Percentiles rank a stretch among this genome's conserved stretches.
phyloP scores from a whole-genome alignment of 2,329 filamentous ascomycete genomes.

The Xylariaceae sp. region DNA sequence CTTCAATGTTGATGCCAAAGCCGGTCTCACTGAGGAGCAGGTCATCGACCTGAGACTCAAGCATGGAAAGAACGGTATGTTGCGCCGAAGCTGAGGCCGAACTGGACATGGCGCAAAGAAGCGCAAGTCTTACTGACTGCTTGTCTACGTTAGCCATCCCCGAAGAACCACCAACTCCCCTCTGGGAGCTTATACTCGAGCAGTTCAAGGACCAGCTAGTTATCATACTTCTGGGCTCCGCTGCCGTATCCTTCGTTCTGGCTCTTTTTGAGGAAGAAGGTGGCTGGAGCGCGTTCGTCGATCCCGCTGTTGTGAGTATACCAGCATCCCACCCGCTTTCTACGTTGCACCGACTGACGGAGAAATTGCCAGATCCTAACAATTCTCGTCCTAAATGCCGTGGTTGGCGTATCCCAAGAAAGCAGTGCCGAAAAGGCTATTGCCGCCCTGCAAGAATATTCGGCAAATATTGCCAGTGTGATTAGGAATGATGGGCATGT shows the following conservation, averaged over 20 bases:
- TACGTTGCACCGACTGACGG: conserved; percentile 11
- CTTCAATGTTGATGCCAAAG: conserved; percentile 51
- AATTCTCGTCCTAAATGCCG: conserved; percentile 91
- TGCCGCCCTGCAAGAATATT: conserved; percentile 96
- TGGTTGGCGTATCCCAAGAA: conserved; percentile 97
- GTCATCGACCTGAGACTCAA: conserved; percentile 51
- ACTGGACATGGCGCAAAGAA: background rate
- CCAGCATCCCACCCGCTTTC: background rate
- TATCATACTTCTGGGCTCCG: conserved; percentile 87
- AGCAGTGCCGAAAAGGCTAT: conserved; percentile 98
- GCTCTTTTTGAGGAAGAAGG: conserved; percentile 90
- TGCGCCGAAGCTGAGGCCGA: background rate
- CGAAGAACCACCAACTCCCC: conserved; percentile 90
- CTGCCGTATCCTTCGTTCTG: conserved; percentile 87
- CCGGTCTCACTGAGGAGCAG: conserved; percentile 57
- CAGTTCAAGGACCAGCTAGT: conserved; percentile 99
- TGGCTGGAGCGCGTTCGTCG: conserved; percentile 96
- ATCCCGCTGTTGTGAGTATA: conserved; percentile 80
- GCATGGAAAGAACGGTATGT: conserved; percentile 63
- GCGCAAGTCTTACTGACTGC: conserved; percentile 10
- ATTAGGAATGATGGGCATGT: conserved; percentile 74
- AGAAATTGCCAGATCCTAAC: conserved; percentile 71
- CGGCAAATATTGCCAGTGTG: conserved; percentile 94
- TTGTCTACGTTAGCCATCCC: conserved; percentile 45
- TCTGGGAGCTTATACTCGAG: conserved; percentile 95